phyloP scores from a whole-genome alignment of 2,329 filamentous ascomycete species.

The Ilyonectria robusta region DNA sequence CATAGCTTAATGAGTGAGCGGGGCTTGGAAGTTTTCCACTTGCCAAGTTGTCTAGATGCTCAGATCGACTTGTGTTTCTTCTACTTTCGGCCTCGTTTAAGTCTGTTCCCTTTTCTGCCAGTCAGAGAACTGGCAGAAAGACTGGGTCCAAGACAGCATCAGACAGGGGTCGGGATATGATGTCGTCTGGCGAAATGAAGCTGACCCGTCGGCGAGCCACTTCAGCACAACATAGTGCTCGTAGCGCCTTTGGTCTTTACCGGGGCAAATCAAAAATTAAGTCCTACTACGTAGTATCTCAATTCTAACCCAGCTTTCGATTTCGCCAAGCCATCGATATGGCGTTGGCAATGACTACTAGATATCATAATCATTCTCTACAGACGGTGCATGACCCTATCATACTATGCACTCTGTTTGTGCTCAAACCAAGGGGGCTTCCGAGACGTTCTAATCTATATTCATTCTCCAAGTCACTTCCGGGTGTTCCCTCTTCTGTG shows the following conservation, averaged over 20 bases:
- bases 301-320: background rate
- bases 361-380: background rate
- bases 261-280: background rate
- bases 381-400: background rate
- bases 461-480: too few species aligned
- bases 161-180: background rate
- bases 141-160: background rate
- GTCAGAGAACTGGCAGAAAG: background rate
- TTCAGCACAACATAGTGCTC: background rate
- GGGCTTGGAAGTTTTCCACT: background rate
- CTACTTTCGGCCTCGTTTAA: background rate
- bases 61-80: background rate
- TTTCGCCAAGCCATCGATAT: too few species aligned
- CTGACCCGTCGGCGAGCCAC: background rate
- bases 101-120: conserved; percentile 4
- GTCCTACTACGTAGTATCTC: too few species aligned
- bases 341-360: background rate
- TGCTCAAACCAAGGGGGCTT: too few species aligned
- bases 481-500: too few species aligned
- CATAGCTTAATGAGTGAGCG: background rate
- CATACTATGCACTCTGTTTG: too few species aligned
- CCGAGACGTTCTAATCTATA: too few species aligned
- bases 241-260: background rate
- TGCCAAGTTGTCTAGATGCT: conserved; percentile 1
- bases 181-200: background rate